Evolutionary conservation across 2,329 filamentous ascomycete genomes (phyloP), one percentile per base, ranked within the genome.

Genomic region (Alternaria triticimaculans): DNA sequence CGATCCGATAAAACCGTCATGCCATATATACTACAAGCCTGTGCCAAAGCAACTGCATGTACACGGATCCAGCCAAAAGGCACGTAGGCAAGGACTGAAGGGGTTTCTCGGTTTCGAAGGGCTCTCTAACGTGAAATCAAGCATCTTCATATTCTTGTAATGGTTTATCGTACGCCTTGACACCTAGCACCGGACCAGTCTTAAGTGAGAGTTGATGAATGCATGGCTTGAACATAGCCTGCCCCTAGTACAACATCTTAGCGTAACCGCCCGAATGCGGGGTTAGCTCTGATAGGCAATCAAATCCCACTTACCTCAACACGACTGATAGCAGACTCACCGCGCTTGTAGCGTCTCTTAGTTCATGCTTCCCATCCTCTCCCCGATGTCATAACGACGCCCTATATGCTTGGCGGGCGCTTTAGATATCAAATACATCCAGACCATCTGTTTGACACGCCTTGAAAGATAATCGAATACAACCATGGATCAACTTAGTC

Each of bases 241-340:
- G 12, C n/a, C 21, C 14, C 49, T 37, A 25, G 28, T 53, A 41
- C 28, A 26, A 10, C 58, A 21, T 43, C 43, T 49, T 60, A 60
- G 58, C 58, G 58, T 37, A 28, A 33, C 53, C 21, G 41, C 53
- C 26, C 58, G 51, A 60, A 57, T 60, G 58, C 58, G 58, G 58
- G 58, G 58, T 57, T 57, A 23, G 53, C 58, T 55, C 44, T 50
- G 30, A 57, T 60, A 60, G 53, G 58, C 58, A 60, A 57, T 30
- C 14, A 44, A 18, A 60, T 60, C 58, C 58, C 30, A 49, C 44
- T 37, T 56, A n/a, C 18, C 3, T 10, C 44, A 20, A 23, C 26
- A 41, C 33, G 26, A 21, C 44, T 49, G 30, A 56, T 20, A 45
- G 53, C 37, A 44, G 12, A 14, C 0, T 5, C 23, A 26, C 43